Conservation (phyloP, 2,329 filamentous ascomycete genomes). For the Cladosporium austrohemisphaericum region DNA sequence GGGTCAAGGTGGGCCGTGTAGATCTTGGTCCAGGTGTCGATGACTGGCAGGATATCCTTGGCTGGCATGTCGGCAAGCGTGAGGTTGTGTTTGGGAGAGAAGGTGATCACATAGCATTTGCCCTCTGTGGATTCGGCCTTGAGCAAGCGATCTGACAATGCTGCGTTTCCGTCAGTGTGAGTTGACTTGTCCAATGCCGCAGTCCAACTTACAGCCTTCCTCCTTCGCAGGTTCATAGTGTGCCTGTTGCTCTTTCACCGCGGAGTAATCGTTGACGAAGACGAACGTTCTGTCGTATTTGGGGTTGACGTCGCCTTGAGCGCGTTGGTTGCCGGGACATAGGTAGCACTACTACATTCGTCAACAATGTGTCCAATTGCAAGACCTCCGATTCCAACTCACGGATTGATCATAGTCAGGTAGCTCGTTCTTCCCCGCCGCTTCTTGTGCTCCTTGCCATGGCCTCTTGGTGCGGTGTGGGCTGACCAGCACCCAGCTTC, state of each 20-base stretch:
- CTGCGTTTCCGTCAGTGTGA: conserved; percentile 38
- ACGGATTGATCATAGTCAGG: conserved; percentile 73
- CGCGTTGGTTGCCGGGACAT: conserved; percentile 85
- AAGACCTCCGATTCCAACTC: conserved; percentile 19
- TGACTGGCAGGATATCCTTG: conserved; percentile 71
- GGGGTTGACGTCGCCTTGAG: conserved; percentile 81
- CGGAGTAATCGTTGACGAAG: conserved; percentile 97
- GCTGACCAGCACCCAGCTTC: conserved; percentile 89
- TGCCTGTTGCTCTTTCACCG: conserved; percentile 88
- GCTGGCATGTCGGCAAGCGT: conserved; percentile 87
- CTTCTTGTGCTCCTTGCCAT: conserved; percentile 70
- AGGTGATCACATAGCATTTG: conserved; percentile 95
- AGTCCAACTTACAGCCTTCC: conserved; percentile 43
- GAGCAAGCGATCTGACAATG: conserved; percentile 71
- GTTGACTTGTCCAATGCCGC: not conserved
- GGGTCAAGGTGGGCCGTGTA: conserved; percentile 78
- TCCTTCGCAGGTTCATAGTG: conserved; percentile 62
- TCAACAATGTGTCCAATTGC: conserved; percentile 3
- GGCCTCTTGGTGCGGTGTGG: conserved; percentile 94
- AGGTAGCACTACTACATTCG: conserved; percentile 69
- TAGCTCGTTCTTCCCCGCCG: conserved; percentile 44
- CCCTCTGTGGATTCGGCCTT: conserved; percentile 83
- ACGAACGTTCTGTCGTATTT: conserved; percentile 83
- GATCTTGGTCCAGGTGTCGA: conserved; percentile 87
- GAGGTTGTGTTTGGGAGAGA: conserved; percentile 83